These are phyloP conservation scores for Fusarium citri DNA, from an alignment of 2,329 filamentous ascomycete genomes.

Conservation along the genomic window DNA sequence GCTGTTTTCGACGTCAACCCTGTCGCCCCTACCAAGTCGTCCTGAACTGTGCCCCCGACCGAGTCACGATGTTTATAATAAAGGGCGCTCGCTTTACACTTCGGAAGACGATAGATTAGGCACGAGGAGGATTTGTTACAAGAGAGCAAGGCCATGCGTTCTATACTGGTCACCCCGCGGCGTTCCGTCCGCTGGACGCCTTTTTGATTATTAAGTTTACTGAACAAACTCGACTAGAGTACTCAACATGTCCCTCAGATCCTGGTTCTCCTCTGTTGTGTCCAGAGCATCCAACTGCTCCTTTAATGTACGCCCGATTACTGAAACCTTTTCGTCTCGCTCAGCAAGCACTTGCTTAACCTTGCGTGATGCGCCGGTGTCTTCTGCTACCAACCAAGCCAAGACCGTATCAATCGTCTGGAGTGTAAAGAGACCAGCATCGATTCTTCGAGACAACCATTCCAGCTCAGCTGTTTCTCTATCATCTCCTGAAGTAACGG, in stretches of 20 bases:
- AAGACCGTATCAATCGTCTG: conserved; percentile 87
- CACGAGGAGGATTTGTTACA: conserved; percentile 27
- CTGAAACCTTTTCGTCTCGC: conserved; percentile 71
- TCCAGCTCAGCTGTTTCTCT: conserved; percentile 71
- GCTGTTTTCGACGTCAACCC: conserved; percentile 89
- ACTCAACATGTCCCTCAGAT: conserved; percentile 65
- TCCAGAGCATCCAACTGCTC: conserved; percentile 67
- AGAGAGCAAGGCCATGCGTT: conserved; percentile 34
- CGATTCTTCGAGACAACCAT: conserved; percentile 79
- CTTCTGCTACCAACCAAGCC: conserved; percentile 93
- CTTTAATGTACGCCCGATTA: conserved; percentile 75
- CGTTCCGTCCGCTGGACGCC: conserved; percentile 20
- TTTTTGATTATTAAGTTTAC: conserved; percentile 46
- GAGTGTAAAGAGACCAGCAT: conserved; percentile 85
- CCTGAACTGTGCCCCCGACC: conserved; percentile 34
- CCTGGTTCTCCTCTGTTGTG: conserved; percentile 69
- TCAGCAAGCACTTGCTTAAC: conserved; percentile 74
- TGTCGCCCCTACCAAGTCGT: conserved; percentile 58
- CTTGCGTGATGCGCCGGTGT: conserved; percentile 76
- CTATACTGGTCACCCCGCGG: conserved; percentile 25
- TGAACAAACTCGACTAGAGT: conserved; percentile 64
- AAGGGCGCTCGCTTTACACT: conserved; percentile 24
- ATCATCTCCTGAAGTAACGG: conserved; percentile 31
- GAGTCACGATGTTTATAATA: conserved; percentile 22
- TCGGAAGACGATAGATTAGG: conserved; percentile 18